Percentiles rank a stretch among this genome's conserved stretches.
Evolutionary conservation across 257 asterid species (phyloP).

Genomic region (Solanum pennellii): DNA sequence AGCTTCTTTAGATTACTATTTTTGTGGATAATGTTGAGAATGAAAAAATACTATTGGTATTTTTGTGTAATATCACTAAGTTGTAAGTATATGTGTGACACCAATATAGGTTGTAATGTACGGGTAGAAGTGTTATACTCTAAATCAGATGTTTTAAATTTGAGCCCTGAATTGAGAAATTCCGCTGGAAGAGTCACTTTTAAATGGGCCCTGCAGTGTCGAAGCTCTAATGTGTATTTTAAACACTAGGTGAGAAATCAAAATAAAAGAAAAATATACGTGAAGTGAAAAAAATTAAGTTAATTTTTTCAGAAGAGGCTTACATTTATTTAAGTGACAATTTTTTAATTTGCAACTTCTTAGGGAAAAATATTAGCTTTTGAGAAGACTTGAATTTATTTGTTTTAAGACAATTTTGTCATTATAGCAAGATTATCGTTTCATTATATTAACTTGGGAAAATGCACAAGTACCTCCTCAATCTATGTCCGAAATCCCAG

Average conservation of each 20-base stretch:
- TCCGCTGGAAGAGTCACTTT: too few species aligned
- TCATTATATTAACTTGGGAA: background rate
- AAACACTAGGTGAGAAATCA: too few species aligned
- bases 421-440: background rate
- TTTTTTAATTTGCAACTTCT: background rate
- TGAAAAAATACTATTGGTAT: background rate
- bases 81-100: background rate
- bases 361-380: background rate
- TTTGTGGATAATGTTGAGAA: background rate
- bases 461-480: too few species aligned
- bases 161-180: too few species aligned
- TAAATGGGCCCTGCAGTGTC: too few species aligned
- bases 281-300: background rate
- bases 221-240: too few species aligned
- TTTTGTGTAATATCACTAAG: background rate
- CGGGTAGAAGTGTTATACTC: rapidly evolving
- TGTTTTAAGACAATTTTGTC: background rate
- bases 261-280: too few species aligned
- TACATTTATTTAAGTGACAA: too few species aligned
- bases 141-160: rapidly evolving
- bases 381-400: background rate
- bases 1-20: background rate
- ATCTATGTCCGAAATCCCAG: too few species aligned
- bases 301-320: background rate
- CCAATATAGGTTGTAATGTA: too few species aligned